A percentile compares a stretch with the other conserved stretches of the same genome.
Evolutionary conservation across 176 grass and related monocot genomes (phyloP).

Genomic region (Alopecurus myosuroides): DNA sequence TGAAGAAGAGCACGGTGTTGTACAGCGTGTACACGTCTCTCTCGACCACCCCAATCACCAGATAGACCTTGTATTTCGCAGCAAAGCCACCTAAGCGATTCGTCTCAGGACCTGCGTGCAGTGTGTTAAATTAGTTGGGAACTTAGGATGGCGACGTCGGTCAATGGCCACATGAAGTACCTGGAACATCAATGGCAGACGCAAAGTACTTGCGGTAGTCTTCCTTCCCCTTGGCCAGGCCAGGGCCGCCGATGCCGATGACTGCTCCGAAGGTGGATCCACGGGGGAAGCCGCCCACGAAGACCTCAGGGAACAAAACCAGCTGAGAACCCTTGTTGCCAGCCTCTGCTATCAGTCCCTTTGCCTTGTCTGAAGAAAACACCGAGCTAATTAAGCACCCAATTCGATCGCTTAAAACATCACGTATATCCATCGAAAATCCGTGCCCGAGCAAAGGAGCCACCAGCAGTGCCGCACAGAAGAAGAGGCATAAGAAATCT

Average conservation of each 20-base stretch:
- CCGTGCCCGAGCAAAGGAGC: too few relatives aligned
- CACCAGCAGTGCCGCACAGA: too few relatives aligned
- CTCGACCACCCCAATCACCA: conserved; percentile 63
- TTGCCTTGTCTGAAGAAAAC: conserved; percentile 47
- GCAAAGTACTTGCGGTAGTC: conserved; percentile 55
- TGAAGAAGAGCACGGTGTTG: conserved; percentile 53
- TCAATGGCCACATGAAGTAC: too few relatives aligned
- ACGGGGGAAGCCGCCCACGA: conserved; percentile 59
- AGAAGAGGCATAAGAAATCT: background rate
- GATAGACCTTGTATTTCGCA: conserved; percentile 47
- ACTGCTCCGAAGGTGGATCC: conserved; percentile 42
- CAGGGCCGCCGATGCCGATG: conserved; percentile 40
- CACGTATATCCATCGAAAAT: too few relatives aligned
- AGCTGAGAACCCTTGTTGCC: conserved; percentile 49
- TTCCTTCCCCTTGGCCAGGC: conserved; percentile 40
- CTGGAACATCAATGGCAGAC: conserved; percentile 54
- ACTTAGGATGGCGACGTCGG: too few relatives aligned
- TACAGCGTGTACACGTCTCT: conserved; percentile 55
- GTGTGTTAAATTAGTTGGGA: background rate
- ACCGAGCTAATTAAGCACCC: background rate
- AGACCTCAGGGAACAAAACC: conserved; percentile 66
- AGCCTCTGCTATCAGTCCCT: conserved; percentile 59
- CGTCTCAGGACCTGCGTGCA: conserved; percentile 47
- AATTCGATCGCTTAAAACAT: too few relatives aligned
- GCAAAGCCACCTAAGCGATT: conserved; percentile 40